Conservation (phyloP, 495 filamentous ascomycete genomes). For the Neurospora sp. region DNA sequence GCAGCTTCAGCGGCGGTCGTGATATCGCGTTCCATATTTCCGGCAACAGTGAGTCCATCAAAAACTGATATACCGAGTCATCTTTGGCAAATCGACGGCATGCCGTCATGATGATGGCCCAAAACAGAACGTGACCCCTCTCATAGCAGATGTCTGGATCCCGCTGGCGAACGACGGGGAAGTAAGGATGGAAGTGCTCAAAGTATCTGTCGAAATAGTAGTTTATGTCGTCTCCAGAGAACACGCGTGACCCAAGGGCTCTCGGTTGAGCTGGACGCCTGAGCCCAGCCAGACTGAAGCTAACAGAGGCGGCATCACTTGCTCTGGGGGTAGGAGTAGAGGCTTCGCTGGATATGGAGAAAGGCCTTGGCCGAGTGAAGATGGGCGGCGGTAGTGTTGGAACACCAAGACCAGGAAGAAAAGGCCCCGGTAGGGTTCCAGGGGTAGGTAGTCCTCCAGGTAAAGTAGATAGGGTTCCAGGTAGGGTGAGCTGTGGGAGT, state of each 20-base stretch:
- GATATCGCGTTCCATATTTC: conserved; percentile 28
- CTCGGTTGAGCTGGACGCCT: conserved; percentile 22
- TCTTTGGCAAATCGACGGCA: conserved; percentile 32
- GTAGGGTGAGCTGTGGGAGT: not conserved
- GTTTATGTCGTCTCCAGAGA: conserved; percentile 36
- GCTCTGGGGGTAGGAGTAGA: conserved; percentile 5
- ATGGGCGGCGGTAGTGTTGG: conserved; percentile 5
- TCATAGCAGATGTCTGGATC: conserved; percentile 34
- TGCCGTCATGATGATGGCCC: conserved; percentile 35
- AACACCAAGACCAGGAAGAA: conserved; percentile 3
- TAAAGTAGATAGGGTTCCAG: not conserved
- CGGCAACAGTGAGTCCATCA: conserved; percentile 28
- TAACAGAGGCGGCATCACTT: conserved; percentile 3
- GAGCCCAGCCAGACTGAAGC: not conserved
- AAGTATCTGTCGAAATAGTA: conserved; percentile 38
- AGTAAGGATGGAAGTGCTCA: conserved; percentile 34
- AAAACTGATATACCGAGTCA: conserved; percentile 29
- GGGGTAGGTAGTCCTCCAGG: not conserved
- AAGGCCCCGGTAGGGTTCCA: not conserved
- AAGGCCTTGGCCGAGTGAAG: conserved; percentile 9
- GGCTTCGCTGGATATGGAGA: conserved; percentile 6
- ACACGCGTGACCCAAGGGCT: conserved; percentile 33
- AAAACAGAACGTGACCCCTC: conserved; percentile 29
- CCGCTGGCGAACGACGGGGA: conserved; percentile 28
- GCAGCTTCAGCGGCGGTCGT: conserved; percentile 24